These are phyloP conservation scores for Piloderma croceum DNA, from an alignment of 768 basidiomycete species.

Conservation along the genomic window DNA sequence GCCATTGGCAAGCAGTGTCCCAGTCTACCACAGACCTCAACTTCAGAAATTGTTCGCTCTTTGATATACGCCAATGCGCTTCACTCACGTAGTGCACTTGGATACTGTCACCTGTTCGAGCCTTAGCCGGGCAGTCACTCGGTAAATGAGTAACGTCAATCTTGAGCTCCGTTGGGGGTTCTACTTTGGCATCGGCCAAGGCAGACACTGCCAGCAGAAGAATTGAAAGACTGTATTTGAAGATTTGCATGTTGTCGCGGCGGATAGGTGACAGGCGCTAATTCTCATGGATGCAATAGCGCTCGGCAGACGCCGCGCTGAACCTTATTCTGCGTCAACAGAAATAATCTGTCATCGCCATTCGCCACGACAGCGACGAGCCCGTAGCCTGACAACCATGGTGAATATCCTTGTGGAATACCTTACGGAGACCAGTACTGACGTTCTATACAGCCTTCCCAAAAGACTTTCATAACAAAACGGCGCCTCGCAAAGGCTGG, in stretches of 20 bases:
- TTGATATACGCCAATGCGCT: conserved; percentile 5
- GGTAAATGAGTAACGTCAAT: conserved; percentile 62
- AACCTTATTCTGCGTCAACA: too few species aligned
- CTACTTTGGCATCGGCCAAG: conserved; percentile 39
- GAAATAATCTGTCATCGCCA: too few species aligned
- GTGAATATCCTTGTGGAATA: too few species aligned
- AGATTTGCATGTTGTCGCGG: conserved; percentile 43
- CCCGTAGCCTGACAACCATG: too few species aligned
- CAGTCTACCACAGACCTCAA: conserved; percentile 47
- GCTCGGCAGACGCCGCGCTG: too few species aligned
- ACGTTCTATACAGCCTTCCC: conserved; percentile 70
- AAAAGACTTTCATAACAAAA: conserved; percentile 98
- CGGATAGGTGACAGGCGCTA: too few species aligned
- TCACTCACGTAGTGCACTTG: conserved; percentile 72
- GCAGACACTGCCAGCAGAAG: conserved; percentile 44
- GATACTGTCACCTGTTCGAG: conserved; percentile 57
- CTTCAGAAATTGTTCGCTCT: conserved; percentile 80
- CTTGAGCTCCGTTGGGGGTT: conserved; percentile 49
- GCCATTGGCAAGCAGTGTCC: conserved; percentile 69
- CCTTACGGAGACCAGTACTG: conserved; percentile 8
- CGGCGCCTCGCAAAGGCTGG: conserved; percentile 92
- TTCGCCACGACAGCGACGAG: conserved; percentile 22
- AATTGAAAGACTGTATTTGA: conserved; percentile 40
- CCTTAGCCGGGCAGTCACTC: conserved; percentile 47
- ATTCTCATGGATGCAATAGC: too few species aligned